Conservation (phyloP, 106 monocot genomes). For the Narthecium ossifragum region DNA sequence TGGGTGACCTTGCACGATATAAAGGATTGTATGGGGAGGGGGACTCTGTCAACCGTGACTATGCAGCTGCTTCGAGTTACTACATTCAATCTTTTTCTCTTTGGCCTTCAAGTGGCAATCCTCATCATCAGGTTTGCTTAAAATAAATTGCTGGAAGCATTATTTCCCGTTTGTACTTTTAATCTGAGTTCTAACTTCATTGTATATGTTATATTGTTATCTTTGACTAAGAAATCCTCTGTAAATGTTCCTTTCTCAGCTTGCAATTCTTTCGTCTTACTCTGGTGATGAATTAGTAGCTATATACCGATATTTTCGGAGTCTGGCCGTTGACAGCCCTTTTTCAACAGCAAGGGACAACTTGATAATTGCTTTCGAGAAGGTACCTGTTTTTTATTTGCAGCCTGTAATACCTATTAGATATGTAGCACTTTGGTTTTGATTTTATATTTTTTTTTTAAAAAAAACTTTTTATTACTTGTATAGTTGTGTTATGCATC, state of each 20-base stretch:
- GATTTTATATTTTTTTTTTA: too few species aligned
- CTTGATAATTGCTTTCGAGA: constrained; percentile 93
- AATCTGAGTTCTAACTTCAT: neutral
- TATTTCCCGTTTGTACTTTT: neutral
- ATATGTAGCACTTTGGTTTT: too few species aligned
- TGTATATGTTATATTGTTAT: neutral
- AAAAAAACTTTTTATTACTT: too few species aligned
- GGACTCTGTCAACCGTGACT: constrained; percentile 59
- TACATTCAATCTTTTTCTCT: constrained; percentile 75
- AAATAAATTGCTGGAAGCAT: neutral
- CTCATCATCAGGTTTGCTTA: constrained; percentile 78
- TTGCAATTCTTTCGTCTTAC: constrained; percentile 90
- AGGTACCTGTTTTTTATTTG: constrained; percentile 33
- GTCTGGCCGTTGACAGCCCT: constrained; percentile 82
- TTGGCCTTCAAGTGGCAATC: constrained; percentile 85
- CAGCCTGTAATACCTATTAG: too few species aligned
- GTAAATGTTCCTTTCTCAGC: constrained; percentile 45
- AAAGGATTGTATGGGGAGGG: constrained; percentile 90
- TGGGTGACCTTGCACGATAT: constrained; percentile 96
- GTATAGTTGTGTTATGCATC: too few species aligned
- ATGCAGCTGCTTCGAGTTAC: constrained; percentile 79
- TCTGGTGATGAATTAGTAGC: constrained; percentile 65
- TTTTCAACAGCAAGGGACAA: constrained; percentile 92
- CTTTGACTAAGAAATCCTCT: too few species aligned
- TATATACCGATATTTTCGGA: constrained; percentile 87